Evolutionary conservation across 2,329 filamentous ascomycete genomes (phyloP).

Genomic region (Tympanopsis confertula): DNA sequence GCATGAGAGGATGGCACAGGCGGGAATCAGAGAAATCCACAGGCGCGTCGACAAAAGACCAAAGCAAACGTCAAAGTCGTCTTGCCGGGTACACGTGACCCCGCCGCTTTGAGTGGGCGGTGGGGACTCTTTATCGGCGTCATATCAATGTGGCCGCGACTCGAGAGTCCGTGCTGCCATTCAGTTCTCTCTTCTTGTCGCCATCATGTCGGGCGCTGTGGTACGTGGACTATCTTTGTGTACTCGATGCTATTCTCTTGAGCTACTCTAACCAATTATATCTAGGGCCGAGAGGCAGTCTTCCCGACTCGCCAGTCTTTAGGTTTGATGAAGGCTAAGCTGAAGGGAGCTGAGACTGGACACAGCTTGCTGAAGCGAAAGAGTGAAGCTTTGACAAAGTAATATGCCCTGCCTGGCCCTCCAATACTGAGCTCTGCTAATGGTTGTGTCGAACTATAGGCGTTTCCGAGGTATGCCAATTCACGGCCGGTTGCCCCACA

Average conservation of each 20-base stretch:
- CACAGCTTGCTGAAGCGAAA: conserved; percentile 95
- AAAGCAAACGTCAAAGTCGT: no score
- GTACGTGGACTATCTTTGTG: conserved; percentile 5
- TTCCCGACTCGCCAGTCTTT: conserved; percentile 96
- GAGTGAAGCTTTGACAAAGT: conserved; percentile 97
- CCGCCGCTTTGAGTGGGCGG: no score
- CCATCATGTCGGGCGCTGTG: conserved; percentile 25
- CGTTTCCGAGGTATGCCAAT: conserved; percentile 68
- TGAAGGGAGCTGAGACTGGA: conserved; percentile 84
- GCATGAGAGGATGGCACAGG: conserved; percentile 10
- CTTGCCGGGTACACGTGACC: no score
- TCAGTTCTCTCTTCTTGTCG: background rate
- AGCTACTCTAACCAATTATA: conserved; percentile 5
- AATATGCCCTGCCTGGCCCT: conserved; percentile 15
- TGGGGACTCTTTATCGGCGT: no score
- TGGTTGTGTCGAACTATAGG: conserved; percentile 30
- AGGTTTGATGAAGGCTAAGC: conserved; percentile 93
- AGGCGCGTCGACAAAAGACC: no score
- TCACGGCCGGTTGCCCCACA: conserved; percentile 3
- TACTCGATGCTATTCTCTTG: background rate
- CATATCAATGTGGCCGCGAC: no score
- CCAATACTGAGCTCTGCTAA: conserved; percentile 12
- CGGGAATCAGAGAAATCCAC: conserved; percentile 14
- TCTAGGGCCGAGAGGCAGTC: conserved; percentile 83
- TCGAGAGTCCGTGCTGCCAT: no score